Percentiles rank a stretch among this genome's conserved stretches.
Evolutionary conservation across 2,329 filamentous ascomycete genomes (phyloP).

Genomic region (Diaporthe ampelina): DNA sequence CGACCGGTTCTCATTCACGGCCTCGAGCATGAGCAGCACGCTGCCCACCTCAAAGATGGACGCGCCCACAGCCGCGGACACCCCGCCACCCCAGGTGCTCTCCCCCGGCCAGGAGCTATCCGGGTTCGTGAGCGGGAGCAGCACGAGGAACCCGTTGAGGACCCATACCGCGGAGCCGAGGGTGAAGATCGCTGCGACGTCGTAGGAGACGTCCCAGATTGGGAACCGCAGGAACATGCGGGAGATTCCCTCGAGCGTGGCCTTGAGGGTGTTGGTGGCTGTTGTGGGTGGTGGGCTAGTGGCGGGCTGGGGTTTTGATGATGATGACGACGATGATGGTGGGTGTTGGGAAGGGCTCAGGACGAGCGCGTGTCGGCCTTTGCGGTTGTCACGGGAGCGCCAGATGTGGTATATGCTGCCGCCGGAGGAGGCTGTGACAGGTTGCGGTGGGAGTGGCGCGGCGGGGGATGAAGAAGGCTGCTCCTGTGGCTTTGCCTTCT

Average conservation of each 20-base stretch:
- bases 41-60: constrained; percentile 77
- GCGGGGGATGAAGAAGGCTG: background rate
- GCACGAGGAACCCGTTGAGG: constrained; percentile 74
- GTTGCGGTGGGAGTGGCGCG: background rate
- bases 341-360: constrained; percentile 38
- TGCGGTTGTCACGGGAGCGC: constrained; percentile 59
- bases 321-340: background rate
- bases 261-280: constrained; percentile 44
- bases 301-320: background rate
- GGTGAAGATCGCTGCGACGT: constrained; percentile 57
- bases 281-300: constrained; percentile 37
- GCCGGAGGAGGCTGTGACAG: background rate
- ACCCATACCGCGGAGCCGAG: constrained; percentile 63
- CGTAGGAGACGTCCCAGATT: constrained; percentile 59
- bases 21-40: constrained; percentile 74
- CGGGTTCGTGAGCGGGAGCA: constrained; percentile 69
- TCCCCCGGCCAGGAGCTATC: constrained; percentile 68
- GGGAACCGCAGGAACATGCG: constrained; percentile 55
- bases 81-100: constrained; percentile 66
- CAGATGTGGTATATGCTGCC: constrained; percentile 53
- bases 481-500: background rate
- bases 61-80: constrained; percentile 76
- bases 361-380: constrained; percentile 55
- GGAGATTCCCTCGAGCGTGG: constrained; percentile 48
- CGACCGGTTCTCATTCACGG: constrained; percentile 75